Conservation (phyloP, 805 yeast genomes). For the Blastobotrys attinorum region DNA sequence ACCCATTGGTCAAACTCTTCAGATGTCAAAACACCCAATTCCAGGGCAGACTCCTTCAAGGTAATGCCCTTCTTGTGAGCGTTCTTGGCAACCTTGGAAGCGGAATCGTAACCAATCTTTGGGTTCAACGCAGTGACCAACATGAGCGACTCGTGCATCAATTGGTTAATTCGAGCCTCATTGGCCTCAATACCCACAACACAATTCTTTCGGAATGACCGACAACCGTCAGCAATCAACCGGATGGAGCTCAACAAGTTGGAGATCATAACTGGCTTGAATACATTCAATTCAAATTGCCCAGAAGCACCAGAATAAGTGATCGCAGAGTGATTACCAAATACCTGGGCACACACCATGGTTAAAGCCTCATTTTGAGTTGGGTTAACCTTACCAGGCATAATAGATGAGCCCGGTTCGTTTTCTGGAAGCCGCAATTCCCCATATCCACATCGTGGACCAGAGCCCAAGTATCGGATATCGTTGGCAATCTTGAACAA, state of each 20-base stretch:
- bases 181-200: constrained; percentile 92
- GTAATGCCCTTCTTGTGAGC: constrained; percentile 98
- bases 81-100: constrained; percentile 96
- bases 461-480: constrained; percentile 95
- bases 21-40: constrained; percentile 73
- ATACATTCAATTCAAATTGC: constrained; percentile 96
- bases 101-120: constrained; percentile 95
- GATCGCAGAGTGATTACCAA: constrained; percentile 92
- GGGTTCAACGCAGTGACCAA: constrained; percentile 98
- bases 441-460: constrained; percentile 99
- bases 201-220: constrained; percentile 90
- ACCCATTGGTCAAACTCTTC: constrained; percentile 96
- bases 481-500: constrained; percentile 96
- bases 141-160: constrained; percentile 92
- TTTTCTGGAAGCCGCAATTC: constrained; percentile 93
- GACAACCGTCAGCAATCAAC: constrained; percentile 79
- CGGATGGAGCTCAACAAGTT: constrained; percentile 84
- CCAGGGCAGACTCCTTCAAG: constrained; percentile 88
- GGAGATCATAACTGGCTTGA: constrained; percentile 92
- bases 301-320: constrained; percentile 98
- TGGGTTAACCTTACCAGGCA: constrained; percentile 99
- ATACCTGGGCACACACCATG: constrained; percentile 96
- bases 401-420: constrained; percentile 98
- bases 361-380: constrained; percentile 98
- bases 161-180: constrained; percentile 74